Evolutionary conservation across 2,329 filamentous ascomycete species (phyloP).

Genomic region (Fusarium sp.): DNA sequence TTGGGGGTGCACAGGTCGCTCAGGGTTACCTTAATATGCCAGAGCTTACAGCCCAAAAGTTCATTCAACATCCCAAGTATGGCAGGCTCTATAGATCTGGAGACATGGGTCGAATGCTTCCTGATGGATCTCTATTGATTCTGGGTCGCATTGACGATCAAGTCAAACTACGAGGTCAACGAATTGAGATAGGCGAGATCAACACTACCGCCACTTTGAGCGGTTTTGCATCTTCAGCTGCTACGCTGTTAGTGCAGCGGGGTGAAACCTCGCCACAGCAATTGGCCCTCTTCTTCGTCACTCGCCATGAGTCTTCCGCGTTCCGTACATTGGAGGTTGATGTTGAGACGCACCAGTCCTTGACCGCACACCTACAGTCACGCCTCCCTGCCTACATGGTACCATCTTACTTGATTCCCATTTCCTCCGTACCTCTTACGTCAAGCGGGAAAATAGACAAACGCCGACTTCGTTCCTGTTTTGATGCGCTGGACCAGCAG

Average conservation of each 20-base stretch:
- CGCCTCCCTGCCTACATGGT: conserved; percentile 81
- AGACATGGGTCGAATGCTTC: conserved; percentile 81
- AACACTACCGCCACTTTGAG: conserved; percentile 68
- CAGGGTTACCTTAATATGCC: conserved; percentile 77
- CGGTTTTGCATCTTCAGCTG: conserved; percentile 66
- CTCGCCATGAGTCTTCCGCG: conserved; percentile 41
- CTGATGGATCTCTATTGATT: conserved; percentile 80
- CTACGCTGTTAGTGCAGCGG: conserved; percentile 67
- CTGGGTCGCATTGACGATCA: conserved; percentile 80
- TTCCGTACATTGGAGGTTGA: conserved; percentile 56
- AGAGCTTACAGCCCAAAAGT: conserved; percentile 71
- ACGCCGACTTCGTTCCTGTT: conserved; percentile 59
- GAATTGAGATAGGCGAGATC: conserved; percentile 83
- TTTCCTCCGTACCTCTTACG: conserved; percentile 76
- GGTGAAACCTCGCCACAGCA: conserved; percentile 57
- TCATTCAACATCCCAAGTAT: conserved; percentile 73
- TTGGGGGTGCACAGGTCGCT: conserved; percentile 85
- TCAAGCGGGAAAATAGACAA: conserved; percentile 80
- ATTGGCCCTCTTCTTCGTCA: conserved; percentile 77
- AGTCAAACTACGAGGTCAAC: conserved; percentile 82
- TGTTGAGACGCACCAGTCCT: conserved; percentile 49
- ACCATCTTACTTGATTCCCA: conserved; percentile 76
- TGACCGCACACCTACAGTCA: conserved; percentile 67
- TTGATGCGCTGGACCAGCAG: conserved; percentile 57
- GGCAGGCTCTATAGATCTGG: conserved; percentile 85